phyloP scores from a whole-genome alignment of 305 asterid genomes.

The Striga hermonthica region DNA sequence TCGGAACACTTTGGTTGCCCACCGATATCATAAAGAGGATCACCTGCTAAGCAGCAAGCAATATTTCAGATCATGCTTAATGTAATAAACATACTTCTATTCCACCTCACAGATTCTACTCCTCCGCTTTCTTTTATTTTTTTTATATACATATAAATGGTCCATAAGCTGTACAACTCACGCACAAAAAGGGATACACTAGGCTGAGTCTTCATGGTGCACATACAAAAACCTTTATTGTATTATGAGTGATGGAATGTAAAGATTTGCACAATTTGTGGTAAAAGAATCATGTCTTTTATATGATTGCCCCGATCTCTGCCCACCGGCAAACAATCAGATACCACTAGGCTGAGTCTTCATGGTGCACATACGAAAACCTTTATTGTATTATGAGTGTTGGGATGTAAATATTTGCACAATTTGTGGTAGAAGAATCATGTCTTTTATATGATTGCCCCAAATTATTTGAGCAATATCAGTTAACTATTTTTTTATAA shows the following conservation, averaged over 20 bases:
- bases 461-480: neutral
- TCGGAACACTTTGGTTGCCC: slow-evolving; percentile 64
- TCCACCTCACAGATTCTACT: slow-evolving; percentile 4
- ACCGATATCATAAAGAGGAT: slow-evolving; percentile 77
- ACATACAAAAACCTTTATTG: too few relatives aligned
- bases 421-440: slow-evolving; percentile 1
- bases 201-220: too few relatives aligned
- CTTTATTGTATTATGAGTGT: slow-evolving; percentile 19
- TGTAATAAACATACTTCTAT: slow-evolving; percentile 23
- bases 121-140: neutral
- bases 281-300: too few relatives aligned
- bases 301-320: too few relatives aligned
- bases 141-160: too few relatives aligned
- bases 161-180: too few relatives aligned
- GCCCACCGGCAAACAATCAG: too few relatives aligned
- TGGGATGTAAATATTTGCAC: slow-evolving; percentile 1
- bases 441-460: slow-evolving; percentile 8
- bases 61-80: slow-evolving; percentile 24
- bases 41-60: slow-evolving; percentile 53
- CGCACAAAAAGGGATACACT: too few relatives aligned
- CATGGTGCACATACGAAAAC: neutral
- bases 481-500: neutral
- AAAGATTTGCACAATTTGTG: too few relatives aligned
- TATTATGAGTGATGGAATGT: too few relatives aligned
- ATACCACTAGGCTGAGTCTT: too few relatives aligned